Conservation (phyloP, 495 filamentous ascomycete species). For the Penicillium desertorum region DNA sequence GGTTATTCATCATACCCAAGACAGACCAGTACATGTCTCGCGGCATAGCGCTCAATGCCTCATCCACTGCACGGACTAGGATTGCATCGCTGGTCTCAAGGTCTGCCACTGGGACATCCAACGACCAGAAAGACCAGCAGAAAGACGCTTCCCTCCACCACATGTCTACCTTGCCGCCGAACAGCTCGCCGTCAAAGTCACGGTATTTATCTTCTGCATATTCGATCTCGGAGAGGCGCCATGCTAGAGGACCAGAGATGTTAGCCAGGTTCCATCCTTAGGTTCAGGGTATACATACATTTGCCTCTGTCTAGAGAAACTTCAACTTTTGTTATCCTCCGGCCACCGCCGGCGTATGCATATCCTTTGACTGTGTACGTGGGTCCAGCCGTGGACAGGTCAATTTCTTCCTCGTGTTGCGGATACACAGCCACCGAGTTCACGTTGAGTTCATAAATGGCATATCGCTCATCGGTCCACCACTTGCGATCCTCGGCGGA, state of each 20-base stretch:
- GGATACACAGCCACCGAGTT: constrained; percentile 85
- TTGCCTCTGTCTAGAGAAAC: constrained; percentile 82
- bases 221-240: constrained; percentile 76
- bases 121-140: constrained; percentile 93
- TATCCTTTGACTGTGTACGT: constrained; percentile 75
- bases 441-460: constrained; percentile 89
- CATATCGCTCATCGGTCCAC: constrained; percentile 92
- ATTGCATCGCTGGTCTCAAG: constrained; percentile 68
- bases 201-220: constrained; percentile 90
- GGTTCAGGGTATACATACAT: constrained; percentile 27
- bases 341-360: constrained; percentile 88
- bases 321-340: constrained; percentile 79
- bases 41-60: constrained; percentile 83
- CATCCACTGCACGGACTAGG: constrained; percentile 87
- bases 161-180: constrained; percentile 79
- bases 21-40: constrained; percentile 97
- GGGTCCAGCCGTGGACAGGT: constrained; percentile 46
- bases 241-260: constrained; percentile 46
- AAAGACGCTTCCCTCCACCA: constrained; percentile 78
- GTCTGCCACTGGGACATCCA: constrained; percentile 64
- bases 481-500: constrained; percentile 69
- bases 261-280: constrained; percentile 15
- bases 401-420: constrained; percentile 71
- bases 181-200: constrained; percentile 64
- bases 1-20: constrained; percentile 98